These are phyloP conservation scores for Cercospora berteroae DNA, from an alignment of 2,329 filamentous ascomycete species.

Conservation along the genomic window DNA sequence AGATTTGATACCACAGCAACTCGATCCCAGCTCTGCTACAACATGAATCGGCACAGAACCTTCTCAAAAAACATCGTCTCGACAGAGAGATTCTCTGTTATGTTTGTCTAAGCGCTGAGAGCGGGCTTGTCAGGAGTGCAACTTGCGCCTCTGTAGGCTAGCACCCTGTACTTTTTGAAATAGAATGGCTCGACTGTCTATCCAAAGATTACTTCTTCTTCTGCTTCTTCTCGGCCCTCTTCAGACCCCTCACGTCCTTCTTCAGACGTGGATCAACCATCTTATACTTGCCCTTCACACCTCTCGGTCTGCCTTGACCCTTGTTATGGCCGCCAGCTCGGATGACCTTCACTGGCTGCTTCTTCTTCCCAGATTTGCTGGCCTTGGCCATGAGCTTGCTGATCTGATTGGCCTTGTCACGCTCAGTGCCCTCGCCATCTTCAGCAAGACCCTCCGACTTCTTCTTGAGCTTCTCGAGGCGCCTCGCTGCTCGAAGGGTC, in stretches of 20 bases:
- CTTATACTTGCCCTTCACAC: constrained; percentile 94
- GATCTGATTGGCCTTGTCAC: constrained; percentile 89
- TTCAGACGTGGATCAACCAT: constrained; percentile 95
- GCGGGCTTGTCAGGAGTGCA: background rate
- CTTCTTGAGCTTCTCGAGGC: constrained; percentile 91
- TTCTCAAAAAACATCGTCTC: background rate
- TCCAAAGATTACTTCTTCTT: constrained; percentile 21
- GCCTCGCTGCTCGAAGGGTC: constrained; percentile 91
- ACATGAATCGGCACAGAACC: background rate
- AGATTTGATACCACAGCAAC: constrained; percentile 25
- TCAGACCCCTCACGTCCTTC: constrained; percentile 89
- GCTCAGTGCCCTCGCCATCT: constrained; percentile 72
- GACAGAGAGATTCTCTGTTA: background rate
- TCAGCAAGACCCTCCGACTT: constrained; percentile 88
- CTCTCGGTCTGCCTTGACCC: constrained; percentile 82
- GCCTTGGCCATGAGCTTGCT: constrained; percentile 77
- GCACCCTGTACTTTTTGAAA: background rate
- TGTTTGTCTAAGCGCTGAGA: background rate
- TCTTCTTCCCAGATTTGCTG: constrained; percentile 66
- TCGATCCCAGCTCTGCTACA: constrained; percentile 23
- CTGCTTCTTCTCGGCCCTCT: constrained; percentile 70
- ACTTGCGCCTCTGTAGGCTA: background rate
- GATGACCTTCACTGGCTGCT: constrained; percentile 78
- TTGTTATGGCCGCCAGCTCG: constrained; percentile 82
- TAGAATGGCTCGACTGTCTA: background rate